Conservation (phyloP, 2,329 filamentous ascomycete genomes). For the Neonectria ditissima region DNA sequence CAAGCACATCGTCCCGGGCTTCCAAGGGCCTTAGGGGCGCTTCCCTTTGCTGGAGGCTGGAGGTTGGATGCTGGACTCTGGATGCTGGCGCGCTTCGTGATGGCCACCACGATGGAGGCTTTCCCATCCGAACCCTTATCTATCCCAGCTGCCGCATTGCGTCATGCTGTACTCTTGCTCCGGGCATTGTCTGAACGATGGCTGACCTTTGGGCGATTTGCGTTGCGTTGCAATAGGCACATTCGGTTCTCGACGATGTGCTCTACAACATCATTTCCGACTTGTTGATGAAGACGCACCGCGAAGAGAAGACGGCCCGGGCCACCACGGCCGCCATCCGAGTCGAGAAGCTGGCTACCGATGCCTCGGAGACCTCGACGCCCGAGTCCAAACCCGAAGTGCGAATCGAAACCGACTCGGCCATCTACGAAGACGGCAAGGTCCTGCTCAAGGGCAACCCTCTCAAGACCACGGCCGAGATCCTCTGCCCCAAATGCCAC, state of each 20-base stretch:
- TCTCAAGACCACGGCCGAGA: slow-evolving; percentile 76
- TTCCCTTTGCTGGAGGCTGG: slow-evolving; percentile 21
- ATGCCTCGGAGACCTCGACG: slow-evolving; percentile 64
- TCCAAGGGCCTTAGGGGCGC: slow-evolving; percentile 27
- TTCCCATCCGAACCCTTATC: not conserved
- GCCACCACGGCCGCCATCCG: slow-evolving; percentile 73
- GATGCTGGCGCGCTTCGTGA: slow-evolving; percentile 10
- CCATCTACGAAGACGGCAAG: slow-evolving; percentile 76
- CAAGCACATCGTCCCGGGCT: slow-evolving; percentile 51
- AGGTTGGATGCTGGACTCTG: too few species aligned
- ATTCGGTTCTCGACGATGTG: slow-evolving; percentile 78
- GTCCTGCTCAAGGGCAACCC: slow-evolving; percentile 79
- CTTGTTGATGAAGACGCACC: slow-evolving; percentile 79
- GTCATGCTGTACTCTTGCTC: not conserved
- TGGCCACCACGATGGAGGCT: slow-evolving; percentile 8
- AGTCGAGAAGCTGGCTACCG: slow-evolving; percentile 71
- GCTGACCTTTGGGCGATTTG: slow-evolving; percentile 32
- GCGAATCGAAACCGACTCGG: slow-evolving; percentile 74
- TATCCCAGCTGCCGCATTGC: slow-evolving; percentile 1
- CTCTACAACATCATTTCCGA: slow-evolving; percentile 83
- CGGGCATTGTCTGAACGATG: slow-evolving; percentile 9
- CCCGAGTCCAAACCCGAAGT: slow-evolving; percentile 67
- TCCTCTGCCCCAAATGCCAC: slow-evolving; percentile 79
- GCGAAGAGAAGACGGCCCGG: slow-evolving; percentile 81
- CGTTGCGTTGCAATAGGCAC: slow-evolving; percentile 62